Percentiles rank a stretch among this genome's conserved stretches.
phyloP scores from a whole-genome alignment of 495 filamentous ascomycete genomes.

The Annulohypoxylon maeteangense region DNA sequence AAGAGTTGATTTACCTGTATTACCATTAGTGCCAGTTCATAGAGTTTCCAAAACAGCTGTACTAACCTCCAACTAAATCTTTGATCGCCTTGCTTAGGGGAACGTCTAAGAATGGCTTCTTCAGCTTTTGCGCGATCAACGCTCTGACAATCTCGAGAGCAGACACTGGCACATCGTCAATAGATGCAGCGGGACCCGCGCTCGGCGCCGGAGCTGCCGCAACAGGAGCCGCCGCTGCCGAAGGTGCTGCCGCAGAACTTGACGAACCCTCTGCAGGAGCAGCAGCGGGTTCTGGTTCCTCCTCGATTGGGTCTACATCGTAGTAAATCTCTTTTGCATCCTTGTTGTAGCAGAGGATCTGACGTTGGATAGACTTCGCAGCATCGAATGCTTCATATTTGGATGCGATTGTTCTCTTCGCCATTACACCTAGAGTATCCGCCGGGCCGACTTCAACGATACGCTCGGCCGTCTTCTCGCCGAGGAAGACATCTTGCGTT shows the following conservation, averaged over 20 bases:
- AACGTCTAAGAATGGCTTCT: conserved; percentile 90
- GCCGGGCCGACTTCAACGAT: conserved; percentile 98
- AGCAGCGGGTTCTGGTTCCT: conserved; percentile 75
- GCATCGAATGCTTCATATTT: conserved; percentile 99
- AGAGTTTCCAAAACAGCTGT: background rate
- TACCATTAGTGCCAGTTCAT: conserved; percentile 16
- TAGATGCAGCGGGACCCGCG: conserved; percentile 87
- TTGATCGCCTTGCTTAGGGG: conserved; percentile 98
- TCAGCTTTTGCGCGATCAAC: conserved; percentile 97
- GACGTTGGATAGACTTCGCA: conserved; percentile 91
- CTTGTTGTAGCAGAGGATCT: conserved; percentile 99
- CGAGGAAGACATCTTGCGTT: conserved; percentile 98
- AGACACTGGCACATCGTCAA: conserved; percentile 85
- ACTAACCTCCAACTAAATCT: conserved; percentile 94
- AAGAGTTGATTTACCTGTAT: conserved; percentile 90
- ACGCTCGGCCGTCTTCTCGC: conserved; percentile 92
- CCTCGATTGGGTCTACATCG: conserved; percentile 93
- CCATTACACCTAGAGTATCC: conserved; percentile 98
- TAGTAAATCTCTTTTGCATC: conserved; percentile 99
- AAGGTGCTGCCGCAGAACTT: conserved; percentile 59
- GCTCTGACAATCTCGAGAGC: conserved; percentile 90
- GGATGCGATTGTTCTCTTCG: conserved; percentile 91
- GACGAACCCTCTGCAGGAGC: conserved; percentile 57
- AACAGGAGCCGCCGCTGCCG: conserved; percentile 61
- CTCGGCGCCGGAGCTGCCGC: conserved; percentile 70